phyloP scores from a whole-genome alignment of 352 stramenopile genomes.

The Globisporangium yorkense region DNA sequence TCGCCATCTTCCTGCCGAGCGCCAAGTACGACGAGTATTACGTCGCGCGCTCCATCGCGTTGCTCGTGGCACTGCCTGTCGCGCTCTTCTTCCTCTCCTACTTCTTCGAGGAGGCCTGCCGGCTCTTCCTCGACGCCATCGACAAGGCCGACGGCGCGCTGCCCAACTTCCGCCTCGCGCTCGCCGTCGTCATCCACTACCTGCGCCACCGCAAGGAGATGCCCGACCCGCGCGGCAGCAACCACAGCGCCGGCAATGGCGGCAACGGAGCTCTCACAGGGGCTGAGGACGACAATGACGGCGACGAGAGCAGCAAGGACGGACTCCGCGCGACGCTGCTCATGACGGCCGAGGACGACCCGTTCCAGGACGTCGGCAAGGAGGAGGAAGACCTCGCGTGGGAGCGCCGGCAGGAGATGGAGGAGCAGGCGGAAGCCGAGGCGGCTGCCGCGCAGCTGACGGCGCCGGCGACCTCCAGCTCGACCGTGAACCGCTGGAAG shows the following conservation, averaged over 20 bases:
- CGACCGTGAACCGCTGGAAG: conserved; percentile 42
- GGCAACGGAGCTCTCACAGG: not conserved
- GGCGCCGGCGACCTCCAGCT: conserved; percentile 11
- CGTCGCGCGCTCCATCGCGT: conserved; percentile 41
- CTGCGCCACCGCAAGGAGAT: conserved; percentile 62
- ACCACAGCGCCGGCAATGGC: not conserved
- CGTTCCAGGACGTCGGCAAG: conserved; percentile 48
- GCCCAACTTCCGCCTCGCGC: conserved; percentile 69
- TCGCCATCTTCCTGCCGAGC: conserved; percentile 75
- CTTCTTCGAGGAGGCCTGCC: conserved; percentile 64
- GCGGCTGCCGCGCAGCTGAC: conserved; percentile 12
- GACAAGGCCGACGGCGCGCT: conserved; percentile 66
- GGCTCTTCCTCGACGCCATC: conserved; percentile 67
- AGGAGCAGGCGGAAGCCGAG: conserved; percentile 19
- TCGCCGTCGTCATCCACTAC: conserved; percentile 77
- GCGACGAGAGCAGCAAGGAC: not conserved
- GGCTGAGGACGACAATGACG: not conserved
- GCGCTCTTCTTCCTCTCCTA: conserved; percentile 77
- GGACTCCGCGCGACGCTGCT: conserved; percentile 19
- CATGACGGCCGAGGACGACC: conserved; percentile 43
- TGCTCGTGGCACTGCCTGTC: conserved; percentile 53
- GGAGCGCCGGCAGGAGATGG: conserved; percentile 25
- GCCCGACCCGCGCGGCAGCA: conserved; percentile 13
- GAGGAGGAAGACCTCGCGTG: conserved; percentile 49
- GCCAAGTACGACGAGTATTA: conserved; percentile 71